These are phyloP conservation scores for Penicillium frequentans DNA, from an alignment of 2,329 filamentous ascomycete species.

Conservation along the genomic window DNA sequence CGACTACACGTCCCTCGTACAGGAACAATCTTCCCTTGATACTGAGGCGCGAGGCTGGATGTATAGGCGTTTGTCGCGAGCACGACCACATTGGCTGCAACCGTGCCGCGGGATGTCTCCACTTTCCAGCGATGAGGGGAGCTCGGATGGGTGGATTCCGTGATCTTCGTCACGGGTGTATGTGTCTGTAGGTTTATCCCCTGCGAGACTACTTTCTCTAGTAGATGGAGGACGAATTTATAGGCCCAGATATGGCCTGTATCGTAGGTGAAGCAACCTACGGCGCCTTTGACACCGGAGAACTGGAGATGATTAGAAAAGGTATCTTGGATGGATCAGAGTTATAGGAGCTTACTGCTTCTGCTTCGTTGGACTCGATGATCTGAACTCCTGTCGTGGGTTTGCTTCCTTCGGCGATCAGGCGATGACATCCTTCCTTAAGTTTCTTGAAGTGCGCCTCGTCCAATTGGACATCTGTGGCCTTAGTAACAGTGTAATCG, in stretches of 20 bases:
- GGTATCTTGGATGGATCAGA: background rate
- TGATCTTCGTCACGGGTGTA: slow-evolving; percentile 45
- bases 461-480: slow-evolving; percentile 41
- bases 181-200: slow-evolving; percentile 56
- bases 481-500: slow-evolving; percentile 41
- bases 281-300: slow-evolving; percentile 40
- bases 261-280: slow-evolving; percentile 33
- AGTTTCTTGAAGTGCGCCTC: slow-evolving; percentile 30
- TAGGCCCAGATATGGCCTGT: slow-evolving; percentile 60
- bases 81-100: slow-evolving; percentile 65
- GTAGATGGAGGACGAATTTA: slow-evolving; percentile 72
- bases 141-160: slow-evolving; percentile 15
- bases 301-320: slow-evolving; percentile 16
- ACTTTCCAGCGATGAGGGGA: slow-evolving; percentile 38
- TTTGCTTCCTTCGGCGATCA: slow-evolving; percentile 26
- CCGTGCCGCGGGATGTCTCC: slow-evolving; percentile 66
- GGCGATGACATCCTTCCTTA: slow-evolving; percentile 28
- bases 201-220: slow-evolving; percentile 57
- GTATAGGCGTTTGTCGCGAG: slow-evolving; percentile 85
- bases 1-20: slow-evolving; percentile 59
- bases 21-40: slow-evolving; percentile 72
- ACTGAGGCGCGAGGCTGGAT: slow-evolving; percentile 68
- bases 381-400: slow-evolving; percentile 29
- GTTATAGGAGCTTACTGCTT: slow-evolving; percentile 16
- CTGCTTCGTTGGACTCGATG: slow-evolving; percentile 23